These are phyloP conservation scores for Pseudocercospora fuligena DNA, from an alignment of 2,329 filamentous ascomycete species.

Conservation along the genomic window DNA sequence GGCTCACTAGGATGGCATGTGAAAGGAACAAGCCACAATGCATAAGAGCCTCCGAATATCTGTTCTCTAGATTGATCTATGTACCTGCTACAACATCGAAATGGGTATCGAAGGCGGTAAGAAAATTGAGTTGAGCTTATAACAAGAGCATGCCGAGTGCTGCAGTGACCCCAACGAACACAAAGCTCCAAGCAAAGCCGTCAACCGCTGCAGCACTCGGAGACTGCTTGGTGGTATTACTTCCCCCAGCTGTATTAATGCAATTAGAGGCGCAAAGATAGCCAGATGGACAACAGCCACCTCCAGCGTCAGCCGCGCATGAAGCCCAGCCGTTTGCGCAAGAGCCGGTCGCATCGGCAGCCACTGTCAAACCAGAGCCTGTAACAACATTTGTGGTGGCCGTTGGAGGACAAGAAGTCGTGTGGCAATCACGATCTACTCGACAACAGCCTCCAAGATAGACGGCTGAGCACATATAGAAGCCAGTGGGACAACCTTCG, in stretches of 20 bases:
- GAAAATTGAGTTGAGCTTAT: slow-evolving; percentile 26
- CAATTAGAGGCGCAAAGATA: slow-evolving; percentile 76
- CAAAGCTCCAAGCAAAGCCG: slow-evolving; percentile 39
- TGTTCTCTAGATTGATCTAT: slow-evolving; percentile 1
- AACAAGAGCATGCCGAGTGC: slow-evolving; percentile 48
- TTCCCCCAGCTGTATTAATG: slow-evolving; percentile 62
- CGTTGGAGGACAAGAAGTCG: slow-evolving; percentile 73
- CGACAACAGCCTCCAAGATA: slow-evolving; percentile 86
- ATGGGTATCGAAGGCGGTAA: slow-evolving; percentile 6
- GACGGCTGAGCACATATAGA: slow-evolving; percentile 85
- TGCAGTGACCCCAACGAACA: slow-evolving; percentile 37
- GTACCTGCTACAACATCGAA: slow-evolving; percentile 1
- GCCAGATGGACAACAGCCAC: slow-evolving; percentile 83
- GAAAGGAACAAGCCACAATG: slow-evolving; percentile 5
- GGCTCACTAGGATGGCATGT: slow-evolving; percentile 13
- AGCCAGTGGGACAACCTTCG: slow-evolving; percentile 77
- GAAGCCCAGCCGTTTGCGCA: slow-evolving; percentile 82
- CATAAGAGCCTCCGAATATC: not conserved
- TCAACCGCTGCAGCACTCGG: slow-evolving; percentile 43
- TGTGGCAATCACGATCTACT: slow-evolving; percentile 82
- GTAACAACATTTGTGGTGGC: slow-evolving; percentile 67
- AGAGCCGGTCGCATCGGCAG: slow-evolving; percentile 48
- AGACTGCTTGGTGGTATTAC: slow-evolving; percentile 54
- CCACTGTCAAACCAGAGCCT: slow-evolving; percentile 70
- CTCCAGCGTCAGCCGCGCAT: slow-evolving; percentile 68